Base-by-base conservation (phyloP, 2,329 filamentous ascomycete genomes). In the Xylariaceae sp. region DNA sequence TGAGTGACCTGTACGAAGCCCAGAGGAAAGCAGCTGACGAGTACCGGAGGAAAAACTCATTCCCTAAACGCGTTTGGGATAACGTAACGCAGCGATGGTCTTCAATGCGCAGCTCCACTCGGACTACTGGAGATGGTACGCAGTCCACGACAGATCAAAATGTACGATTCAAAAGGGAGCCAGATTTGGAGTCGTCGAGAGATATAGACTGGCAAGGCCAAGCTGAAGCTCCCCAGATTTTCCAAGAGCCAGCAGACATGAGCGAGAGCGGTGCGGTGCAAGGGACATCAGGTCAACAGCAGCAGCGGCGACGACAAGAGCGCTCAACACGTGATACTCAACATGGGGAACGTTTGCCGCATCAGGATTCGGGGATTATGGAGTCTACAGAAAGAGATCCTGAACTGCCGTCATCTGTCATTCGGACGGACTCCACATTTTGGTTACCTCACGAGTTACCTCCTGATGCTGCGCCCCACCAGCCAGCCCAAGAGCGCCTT, bases 1-100 rank as follows among this genome's bases (percentile, higher is more conserved):
- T 66, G 61, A 62, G 48, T 15, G 61, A 64, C 42, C 51, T 66
- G 50, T 67, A 67, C 46, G 57, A 60, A 49, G 57, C 58, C n/a
- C 65, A 67, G 39, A 47, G 60, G 39, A 58, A 50, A 53, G 55
- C 63, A 46, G 61, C 65, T 5, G 60, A 65, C 42, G 59, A 62
- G 45, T 54, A 57, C 22, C 55, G 58, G 47, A 62, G 62, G 48
- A 66, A 58, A 27, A 59, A 60, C 44, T 66, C 65, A 27, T 35
- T 64, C 11, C 58, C 56, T 7, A 63, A 52, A 39, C 54, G 61
- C n/a, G 52, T 67, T 12, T 61, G 54, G 56, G 57, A 56, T 39
- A 59, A 51, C 19, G 46, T 67, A 19, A 64, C 61, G 41, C 61
- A 62, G 45, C 63, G 66, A 44, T 58, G 61, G 22, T 65, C 62